phyloP scores from a whole-genome alignment of 163 green algal genomes.

The Smithsoniella earleae region DNA sequence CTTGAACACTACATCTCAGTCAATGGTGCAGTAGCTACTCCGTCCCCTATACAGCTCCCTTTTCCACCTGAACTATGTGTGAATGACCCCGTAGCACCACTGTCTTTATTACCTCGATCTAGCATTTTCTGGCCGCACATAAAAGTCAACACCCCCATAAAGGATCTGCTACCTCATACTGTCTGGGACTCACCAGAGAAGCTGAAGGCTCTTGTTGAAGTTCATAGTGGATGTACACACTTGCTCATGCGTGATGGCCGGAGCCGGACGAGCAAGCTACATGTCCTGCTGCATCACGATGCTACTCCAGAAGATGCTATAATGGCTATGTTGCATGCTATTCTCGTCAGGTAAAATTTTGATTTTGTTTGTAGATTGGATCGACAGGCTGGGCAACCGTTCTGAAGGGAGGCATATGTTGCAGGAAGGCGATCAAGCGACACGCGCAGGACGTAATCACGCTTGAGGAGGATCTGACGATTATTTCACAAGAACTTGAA shows the following conservation, averaged over 20 bases:
- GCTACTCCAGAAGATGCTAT: conserved; percentile 17
- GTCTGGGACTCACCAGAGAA: neutral
- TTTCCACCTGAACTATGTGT: neutral
- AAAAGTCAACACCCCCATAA: neutral
- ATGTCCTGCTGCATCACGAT: neutral
- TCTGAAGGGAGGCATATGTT: neutral
- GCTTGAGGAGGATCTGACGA: neutral
- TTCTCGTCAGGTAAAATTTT: neutral
- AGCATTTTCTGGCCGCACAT: conserved; percentile 16
- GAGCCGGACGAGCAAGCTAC: conserved; percentile 1
- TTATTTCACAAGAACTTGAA: neutral
- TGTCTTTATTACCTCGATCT: neutral
- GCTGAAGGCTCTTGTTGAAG: neutral
- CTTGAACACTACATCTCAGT: conserved; percentile 13
- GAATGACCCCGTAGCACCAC: neutral
- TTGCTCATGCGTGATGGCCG: conserved; percentile 8
- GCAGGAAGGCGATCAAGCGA: conserved; percentile 7
- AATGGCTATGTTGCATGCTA: conserved; percentile 21
- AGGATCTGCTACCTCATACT: neutral
- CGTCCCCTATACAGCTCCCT: neutral
- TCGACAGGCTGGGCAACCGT: neutral
- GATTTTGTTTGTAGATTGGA: neutral
- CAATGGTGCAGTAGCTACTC: neutral
- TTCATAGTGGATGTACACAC: neutral
- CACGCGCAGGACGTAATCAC: neutral